These are phyloP conservation scores for Trichoderma virens DNA, from an alignment of 495 filamentous ascomycete genomes.

Conservation along the genomic window DNA sequence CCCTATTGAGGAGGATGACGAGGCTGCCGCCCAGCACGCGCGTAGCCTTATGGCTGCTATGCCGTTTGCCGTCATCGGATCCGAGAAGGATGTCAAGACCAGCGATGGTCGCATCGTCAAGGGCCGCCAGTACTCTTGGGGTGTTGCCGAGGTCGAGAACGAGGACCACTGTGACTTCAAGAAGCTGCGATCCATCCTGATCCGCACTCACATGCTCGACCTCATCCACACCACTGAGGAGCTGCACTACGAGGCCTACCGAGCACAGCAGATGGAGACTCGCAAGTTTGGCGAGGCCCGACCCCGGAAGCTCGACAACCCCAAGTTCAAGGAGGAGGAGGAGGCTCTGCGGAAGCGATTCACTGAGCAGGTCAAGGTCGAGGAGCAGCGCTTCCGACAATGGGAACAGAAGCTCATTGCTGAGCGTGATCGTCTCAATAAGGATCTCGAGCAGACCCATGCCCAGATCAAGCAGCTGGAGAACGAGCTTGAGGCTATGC, in stretches of 20 bases:
- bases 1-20: slow-evolving; percentile 95
- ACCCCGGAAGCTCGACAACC: slow-evolving; percentile 96
- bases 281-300: slow-evolving; percentile 97
- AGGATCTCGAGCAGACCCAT: slow-evolving; percentile 95
- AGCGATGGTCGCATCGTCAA: slow-evolving; percentile 92
- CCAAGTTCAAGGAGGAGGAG: slow-evolving; percentile 99
- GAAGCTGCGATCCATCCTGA: slow-evolving; percentile 97
- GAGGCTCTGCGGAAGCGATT: slow-evolving; percentile 96
- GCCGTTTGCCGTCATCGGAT: slow-evolving; percentile 98
- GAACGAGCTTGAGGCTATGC: slow-evolving; percentile 84
- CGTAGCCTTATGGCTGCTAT: slow-evolving; percentile 90
- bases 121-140: slow-evolving; percentile 98
- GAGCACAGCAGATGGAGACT: slow-evolving; percentile 98
- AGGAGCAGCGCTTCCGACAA: slow-evolving; percentile 96
- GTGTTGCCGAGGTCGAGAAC: slow-evolving; percentile 98
- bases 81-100: slow-evolving; percentile 98
- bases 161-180: slow-evolving; percentile 99
- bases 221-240: slow-evolving; percentile 99
- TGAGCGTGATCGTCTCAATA: slow-evolving; percentile 96
- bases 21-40: slow-evolving; percentile 87
- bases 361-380: slow-evolving; percentile 99
- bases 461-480: slow-evolving; percentile 96
- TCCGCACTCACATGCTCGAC: slow-evolving; percentile 99
- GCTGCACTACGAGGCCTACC: slow-evolving; percentile 97
- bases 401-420: slow-evolving; percentile 99